These are phyloP conservation scores for Xylaria longipes DNA, from an alignment of 495 filamentous ascomycete genomes.

Conservation along the genomic window DNA sequence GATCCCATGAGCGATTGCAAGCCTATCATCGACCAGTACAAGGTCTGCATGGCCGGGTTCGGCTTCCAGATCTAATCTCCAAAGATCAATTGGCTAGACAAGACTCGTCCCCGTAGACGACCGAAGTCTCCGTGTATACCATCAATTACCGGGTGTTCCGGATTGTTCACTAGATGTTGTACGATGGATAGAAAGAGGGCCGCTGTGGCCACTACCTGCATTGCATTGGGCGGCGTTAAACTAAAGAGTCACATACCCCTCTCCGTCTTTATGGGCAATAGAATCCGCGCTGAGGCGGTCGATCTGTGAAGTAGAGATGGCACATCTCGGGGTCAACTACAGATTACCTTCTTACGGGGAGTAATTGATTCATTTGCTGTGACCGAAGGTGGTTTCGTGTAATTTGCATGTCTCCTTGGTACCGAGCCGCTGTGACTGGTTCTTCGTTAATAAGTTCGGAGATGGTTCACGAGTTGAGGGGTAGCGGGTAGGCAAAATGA, in stretches of 20 bases:
- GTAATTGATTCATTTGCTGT: neutral
- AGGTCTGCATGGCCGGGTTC: constrained; percentile 90
- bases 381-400: neutral
- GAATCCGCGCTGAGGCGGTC: neutral
- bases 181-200: constrained; percentile 30
- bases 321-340: neutral
- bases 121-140: constrained; percentile 14
- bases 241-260: constrained; percentile 14
- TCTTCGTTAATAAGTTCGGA: neutral
- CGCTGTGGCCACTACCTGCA: constrained; percentile 14
- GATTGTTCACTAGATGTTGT: constrained; percentile 5
- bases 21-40: constrained; percentile 81
- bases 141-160: constrained; percentile 14
- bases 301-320: neutral
- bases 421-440: neutral
- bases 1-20: constrained; percentile 82
- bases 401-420: neutral
- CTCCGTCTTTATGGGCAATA: neutral
- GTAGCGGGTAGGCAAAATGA: neutral
- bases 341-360: neutral
- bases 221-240: constrained; percentile 32
- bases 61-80: constrained; percentile 75
- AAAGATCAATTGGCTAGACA: neutral
- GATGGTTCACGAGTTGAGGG: neutral
- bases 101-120: neutral